These are phyloP conservation scores for Pyrenula aspistea DNA, from an alignment of 495 filamentous ascomycete genomes.

Conservation along the genomic window DNA sequence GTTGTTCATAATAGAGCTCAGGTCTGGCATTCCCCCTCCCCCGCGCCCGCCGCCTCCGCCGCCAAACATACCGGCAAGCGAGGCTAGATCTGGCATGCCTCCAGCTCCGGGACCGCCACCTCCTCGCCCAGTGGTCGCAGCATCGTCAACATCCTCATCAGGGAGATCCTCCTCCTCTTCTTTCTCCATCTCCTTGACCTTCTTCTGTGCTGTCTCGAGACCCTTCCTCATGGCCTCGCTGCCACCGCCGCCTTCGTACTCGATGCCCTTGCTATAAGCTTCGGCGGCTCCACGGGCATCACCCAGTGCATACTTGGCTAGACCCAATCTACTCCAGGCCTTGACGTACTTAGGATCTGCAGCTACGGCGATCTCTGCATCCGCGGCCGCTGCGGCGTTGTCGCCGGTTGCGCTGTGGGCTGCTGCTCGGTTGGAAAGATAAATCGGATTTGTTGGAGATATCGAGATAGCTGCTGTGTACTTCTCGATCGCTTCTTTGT, in stretches of 20 bases:
- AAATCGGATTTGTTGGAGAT: conserved; percentile 81
- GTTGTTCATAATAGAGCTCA: conserved; percentile 82
- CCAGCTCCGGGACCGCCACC: conserved; percentile 39
- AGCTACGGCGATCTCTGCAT: conserved; percentile 78
- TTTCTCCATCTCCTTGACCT: conserved; percentile 57
- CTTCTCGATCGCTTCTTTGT: conserved; percentile 61
- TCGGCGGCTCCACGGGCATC: conserved; percentile 88
- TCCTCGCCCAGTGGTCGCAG: conserved; percentile 23
- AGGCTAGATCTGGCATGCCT: conserved; percentile 69
- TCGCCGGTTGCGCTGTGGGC: conserved; percentile 72
- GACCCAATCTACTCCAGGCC: conserved; percentile 84
- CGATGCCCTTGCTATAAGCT: conserved; percentile 86
- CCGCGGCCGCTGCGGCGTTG: conserved; percentile 66
- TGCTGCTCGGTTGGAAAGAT: conserved; percentile 93
- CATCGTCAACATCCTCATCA: conserved; percentile 35
- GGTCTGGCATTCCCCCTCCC: conserved; percentile 76
- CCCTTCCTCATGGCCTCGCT: conserved; percentile 78
- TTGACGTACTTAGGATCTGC: conserved; percentile 91
- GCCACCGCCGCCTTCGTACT: conserved; percentile 85
- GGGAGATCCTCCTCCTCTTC: conserved; percentile 31
- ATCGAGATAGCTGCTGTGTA: conserved; percentile 78
- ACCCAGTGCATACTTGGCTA: conserved; percentile 79
- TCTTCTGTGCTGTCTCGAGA: conserved; percentile 76
- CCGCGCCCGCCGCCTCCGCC: conserved; percentile 44
- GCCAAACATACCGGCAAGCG: conserved; percentile 62